Evolutionary conservation across 139 green algal species (phyloP).

Genomic region (Tetraselmis chui): DNA sequence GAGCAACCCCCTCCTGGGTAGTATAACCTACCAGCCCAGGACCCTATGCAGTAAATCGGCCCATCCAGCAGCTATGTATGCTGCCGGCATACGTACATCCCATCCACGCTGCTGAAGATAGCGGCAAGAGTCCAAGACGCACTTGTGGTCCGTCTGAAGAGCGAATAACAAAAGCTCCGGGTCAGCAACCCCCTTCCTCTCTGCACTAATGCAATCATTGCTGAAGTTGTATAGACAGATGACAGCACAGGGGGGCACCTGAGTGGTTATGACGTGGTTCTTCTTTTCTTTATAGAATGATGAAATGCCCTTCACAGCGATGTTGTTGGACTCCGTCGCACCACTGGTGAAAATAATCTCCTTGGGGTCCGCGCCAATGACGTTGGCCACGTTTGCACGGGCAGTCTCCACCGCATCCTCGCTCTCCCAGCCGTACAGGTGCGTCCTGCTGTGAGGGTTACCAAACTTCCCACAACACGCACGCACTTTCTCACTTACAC

Average conservation of each 20-base stretch:
- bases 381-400: conserved; percentile 65
- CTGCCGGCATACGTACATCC: conserved; percentile 41
- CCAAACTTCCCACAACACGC: conserved; percentile 62
- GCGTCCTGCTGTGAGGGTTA: conserved; percentile 96
- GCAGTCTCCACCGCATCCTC: conserved; percentile 90
- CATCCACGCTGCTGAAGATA: conserved; percentile 84
- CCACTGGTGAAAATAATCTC: conserved; percentile 98
- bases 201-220: too few relatives aligned
- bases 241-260: too few relatives aligned
- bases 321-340: conserved; percentile 97
- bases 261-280: conserved; percentile 91
- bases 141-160: conserved; percentile 88
- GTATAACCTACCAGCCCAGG: too few relatives aligned
- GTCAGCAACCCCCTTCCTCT: too few relatives aligned
- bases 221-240: too few relatives aligned
- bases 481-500: too few relatives aligned
- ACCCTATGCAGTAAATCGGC: too few relatives aligned
- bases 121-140: conserved; percentile 92
- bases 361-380: conserved; percentile 89
- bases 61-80: too few relatives aligned
- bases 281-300: conserved; percentile 93
- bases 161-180: too few relatives aligned
- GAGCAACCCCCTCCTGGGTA: too few relatives aligned
- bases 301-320: conserved; percentile 93
- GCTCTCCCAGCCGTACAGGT: conserved; percentile 95